Percentiles rank a stretch among this genome's conserved stretches.
Conservation (phyloP, 768 basidiomycete genomes). For the Pleurotus djamor region DNA sequence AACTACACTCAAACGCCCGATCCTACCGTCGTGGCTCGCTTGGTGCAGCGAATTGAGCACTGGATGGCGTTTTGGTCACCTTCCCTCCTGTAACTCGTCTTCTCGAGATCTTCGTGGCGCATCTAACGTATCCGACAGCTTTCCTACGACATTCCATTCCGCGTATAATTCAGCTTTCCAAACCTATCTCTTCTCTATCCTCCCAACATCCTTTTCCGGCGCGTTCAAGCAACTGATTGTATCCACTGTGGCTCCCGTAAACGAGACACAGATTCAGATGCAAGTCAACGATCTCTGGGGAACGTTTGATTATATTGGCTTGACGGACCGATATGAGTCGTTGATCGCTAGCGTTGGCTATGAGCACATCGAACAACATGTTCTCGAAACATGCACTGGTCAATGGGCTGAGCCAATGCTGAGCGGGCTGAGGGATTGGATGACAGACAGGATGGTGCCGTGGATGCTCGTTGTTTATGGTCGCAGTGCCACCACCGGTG, state of each 20-base stretch:
- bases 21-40: conserved; percentile 35
- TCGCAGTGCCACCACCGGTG: conserved; percentile 56
- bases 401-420: conserved; percentile 72
- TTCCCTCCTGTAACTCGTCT: conserved; percentile 49
- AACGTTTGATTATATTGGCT: conserved; percentile 66
- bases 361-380: conserved; percentile 78
- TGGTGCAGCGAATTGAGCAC: conserved; percentile 59
- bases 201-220: conserved; percentile 64
- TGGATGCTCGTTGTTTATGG: conserved; percentile 88
- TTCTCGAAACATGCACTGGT: conserved; percentile 60
- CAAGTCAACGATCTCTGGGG: conserved; percentile 42
- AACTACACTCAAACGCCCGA: conserved; percentile 40
- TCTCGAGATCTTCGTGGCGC: conserved; percentile 1
- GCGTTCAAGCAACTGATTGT: conserved; percentile 70
- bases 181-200: conserved; percentile 67
- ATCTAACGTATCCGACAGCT: conserved; percentile 28
- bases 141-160: conserved; percentile 56
- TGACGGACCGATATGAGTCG: conserved; percentile 81
- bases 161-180: conserved; percentile 72
- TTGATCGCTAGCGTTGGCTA: conserved; percentile 84
- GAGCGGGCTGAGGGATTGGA: conserved; percentile 66
- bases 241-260: conserved; percentile 46
- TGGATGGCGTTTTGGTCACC: conserved; percentile 83
- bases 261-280: conserved; percentile 12
- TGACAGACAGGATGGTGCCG: conserved; percentile 73